Evolutionary conservation across 345 rosid species (phyloP), one percentile per base, ranked within the genome.

Genomic region (Gossypium arboreum): DNA sequence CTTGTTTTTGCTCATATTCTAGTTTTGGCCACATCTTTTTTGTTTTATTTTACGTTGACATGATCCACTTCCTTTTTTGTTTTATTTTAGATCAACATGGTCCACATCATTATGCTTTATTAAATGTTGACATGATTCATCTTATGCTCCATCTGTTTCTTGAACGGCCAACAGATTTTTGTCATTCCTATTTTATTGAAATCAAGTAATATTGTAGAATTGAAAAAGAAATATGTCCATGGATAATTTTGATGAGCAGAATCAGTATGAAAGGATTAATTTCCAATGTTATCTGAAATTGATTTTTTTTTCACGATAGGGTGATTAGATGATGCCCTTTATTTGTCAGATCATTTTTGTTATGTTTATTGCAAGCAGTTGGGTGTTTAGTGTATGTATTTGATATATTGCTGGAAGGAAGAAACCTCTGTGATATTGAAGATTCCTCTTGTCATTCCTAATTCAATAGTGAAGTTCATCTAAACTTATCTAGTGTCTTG

Each of bases 401-500:
- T 20, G 52, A 66, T 66, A 8, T 66, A 2, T 68, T 15, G 20
- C 18, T 16, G 18, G 72, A 51, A 68, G 34, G 29, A 24, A 68
- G n/a, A 20, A 24, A 48, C 57, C 12, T 24, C 17, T 68, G 39
- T 48, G 56, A 9, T 47, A 47, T 52, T 68, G 20, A 22, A 48
- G 12, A 68, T 68, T 68, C 13, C 24, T 59, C 64, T 59, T 59
- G 64, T 59, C 13, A 45, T 45, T 59, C 41, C 17, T 59, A 25
- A 54, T 54, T 22, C 29, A 76, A n/a, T n/a, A 51, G 52, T 64
- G 4, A 41, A 64, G 67, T 63, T 71, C 52, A 55, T 72, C 15
- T 72, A 4, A 11, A 48, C 72, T 68, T 68, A 68, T 9, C 10
- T 47, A 68, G 43, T 24, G 18, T 18, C 12, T 64, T 76, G 63